A percentile compares a stretch with the other conserved stretches of the same genome.
phyloP scores from a whole-genome alignment of 106 monocot genomes.

The Vanilla planifolia region DNA sequence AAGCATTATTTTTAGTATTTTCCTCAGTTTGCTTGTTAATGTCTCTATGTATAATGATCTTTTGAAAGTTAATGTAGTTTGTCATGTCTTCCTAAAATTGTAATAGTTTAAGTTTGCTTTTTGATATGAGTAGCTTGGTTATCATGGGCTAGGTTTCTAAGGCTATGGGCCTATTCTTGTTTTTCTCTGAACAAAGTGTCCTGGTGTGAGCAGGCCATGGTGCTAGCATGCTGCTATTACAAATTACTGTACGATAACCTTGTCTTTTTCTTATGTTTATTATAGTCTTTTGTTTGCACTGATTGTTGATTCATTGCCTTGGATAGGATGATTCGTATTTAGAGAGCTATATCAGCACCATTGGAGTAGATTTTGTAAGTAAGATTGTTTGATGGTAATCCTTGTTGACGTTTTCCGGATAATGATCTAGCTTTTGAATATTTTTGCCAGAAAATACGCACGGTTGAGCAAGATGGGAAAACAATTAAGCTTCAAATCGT shows the following conservation, averaged over 20 bases:
- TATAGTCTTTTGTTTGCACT: neutral
- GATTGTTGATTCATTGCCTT: neutral
- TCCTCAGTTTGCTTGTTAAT: no score
- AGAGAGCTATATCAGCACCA: conserved; percentile 61
- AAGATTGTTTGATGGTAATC: neutral
- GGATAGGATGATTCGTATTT: conserved; percentile 55
- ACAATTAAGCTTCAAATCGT: conserved; percentile 60
- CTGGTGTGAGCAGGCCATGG: neutral
- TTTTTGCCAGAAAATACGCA: conserved; percentile 44
- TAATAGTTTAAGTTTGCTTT: no score
- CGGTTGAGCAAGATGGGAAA: conserved; percentile 55
- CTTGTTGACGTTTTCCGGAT: neutral
- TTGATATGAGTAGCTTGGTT: no score
- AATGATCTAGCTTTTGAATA: conserved; percentile 4
- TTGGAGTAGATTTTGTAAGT: conserved; percentile 64
- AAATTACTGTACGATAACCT: no score
- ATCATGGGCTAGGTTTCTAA: no score
- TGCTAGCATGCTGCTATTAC: neutral
- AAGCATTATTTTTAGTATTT: no score
- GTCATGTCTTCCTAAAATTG: no score
- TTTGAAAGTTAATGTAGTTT: no score
- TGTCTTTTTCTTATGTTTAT: neutral
- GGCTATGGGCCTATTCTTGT: no score
- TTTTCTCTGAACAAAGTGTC: neutral
- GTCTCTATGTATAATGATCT: no score